Conservation (phyloP, 768 basidiomycete genomes). For the Macrolepiota dolichaula region DNA sequence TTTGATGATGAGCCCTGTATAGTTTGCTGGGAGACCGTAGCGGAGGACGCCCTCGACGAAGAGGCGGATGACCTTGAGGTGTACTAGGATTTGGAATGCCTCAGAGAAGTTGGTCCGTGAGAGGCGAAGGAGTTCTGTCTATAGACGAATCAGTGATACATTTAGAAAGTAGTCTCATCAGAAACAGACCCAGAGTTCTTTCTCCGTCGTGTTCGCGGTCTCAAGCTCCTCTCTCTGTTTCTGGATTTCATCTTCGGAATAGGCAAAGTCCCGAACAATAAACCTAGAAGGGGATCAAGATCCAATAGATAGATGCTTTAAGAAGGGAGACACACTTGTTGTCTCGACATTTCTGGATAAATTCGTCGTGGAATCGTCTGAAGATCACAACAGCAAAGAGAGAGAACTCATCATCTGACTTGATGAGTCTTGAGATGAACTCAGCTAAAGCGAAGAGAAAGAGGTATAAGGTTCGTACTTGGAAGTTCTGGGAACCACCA, state of each 20-base stretch:
- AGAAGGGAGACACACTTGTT: constrained; percentile 62
- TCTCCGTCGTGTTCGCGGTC: constrained; percentile 81
- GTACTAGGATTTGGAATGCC: constrained; percentile 90
- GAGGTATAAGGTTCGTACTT: constrained; percentile 44
- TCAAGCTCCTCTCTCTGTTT: constrained; percentile 82
- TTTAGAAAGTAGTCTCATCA: not conserved
- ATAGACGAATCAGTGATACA: not conserved
- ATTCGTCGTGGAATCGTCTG: constrained; percentile 88
- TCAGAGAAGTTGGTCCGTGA: constrained; percentile 97
- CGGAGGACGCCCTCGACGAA: constrained; percentile 95
- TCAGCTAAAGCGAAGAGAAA: constrained; percentile 9
- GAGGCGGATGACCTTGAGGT: constrained; percentile 86
- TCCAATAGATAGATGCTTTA: constrained; percentile 2
- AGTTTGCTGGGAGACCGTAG: constrained; percentile 93
- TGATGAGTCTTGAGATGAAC: constrained; percentile 50
- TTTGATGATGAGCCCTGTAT: constrained; percentile 78
- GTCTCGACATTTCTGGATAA: constrained; percentile 90
- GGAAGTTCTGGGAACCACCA: constrained; percentile 94
- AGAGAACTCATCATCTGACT: constrained; percentile 85
- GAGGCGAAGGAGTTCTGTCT: constrained; percentile 90
- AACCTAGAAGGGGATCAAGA: constrained; percentile 52
- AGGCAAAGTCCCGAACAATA: constrained; percentile 92
- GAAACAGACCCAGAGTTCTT: constrained; percentile 90
- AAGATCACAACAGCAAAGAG: constrained; percentile 88
- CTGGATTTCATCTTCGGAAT: constrained; percentile 74